These are phyloP conservation scores for Bryoerythrophyllum caledonicum DNA, from an alignment of 225 moss, liverwort and hornwort genomes.

Conservation along the genomic window DNA sequence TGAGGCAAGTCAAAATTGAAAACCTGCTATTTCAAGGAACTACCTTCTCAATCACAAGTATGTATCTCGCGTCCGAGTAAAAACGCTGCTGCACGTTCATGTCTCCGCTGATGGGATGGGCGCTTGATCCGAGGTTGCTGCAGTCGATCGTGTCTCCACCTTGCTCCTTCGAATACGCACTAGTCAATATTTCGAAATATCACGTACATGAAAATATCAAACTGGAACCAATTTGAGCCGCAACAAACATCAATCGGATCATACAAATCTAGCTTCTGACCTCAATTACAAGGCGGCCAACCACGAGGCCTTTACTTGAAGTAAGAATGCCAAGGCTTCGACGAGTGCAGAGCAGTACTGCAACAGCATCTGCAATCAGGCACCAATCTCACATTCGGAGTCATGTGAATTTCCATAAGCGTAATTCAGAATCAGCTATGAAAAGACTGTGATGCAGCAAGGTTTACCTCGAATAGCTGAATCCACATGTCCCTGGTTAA, in stretches of 20 bases:
- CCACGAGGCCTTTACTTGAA: slow-evolving; percentile 77
- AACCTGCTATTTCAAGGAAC: slow-evolving; percentile 5
- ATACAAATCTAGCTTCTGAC: slow-evolving; percentile 31
- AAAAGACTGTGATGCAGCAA: background rate
- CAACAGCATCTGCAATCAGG: slow-evolving; percentile 70
- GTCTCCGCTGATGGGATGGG: slow-evolving; percentile 59
- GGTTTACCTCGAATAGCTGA: slow-evolving; percentile 71
- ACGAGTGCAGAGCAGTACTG: slow-evolving; percentile 72
- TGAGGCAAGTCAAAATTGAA: background rate
- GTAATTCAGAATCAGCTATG: background rate
- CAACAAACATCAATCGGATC: background rate
- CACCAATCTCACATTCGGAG: background rate
- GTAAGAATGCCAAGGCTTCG: slow-evolving; percentile 88
- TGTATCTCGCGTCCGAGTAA: slow-evolving; percentile 82
- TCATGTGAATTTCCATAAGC: background rate
- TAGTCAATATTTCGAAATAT: background rate
- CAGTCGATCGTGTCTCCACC: slow-evolving; percentile 73
- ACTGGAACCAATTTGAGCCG: background rate
- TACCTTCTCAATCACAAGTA: slow-evolving; percentile 90
- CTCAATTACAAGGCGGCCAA: slow-evolving; percentile 81
- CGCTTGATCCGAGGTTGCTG: slow-evolving; percentile 62
- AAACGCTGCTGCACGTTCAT: slow-evolving; percentile 48
- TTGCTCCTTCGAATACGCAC: slow-evolving; percentile 42
- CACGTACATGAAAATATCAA: background rate
- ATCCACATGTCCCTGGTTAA: slow-evolving; percentile 68